Conservation (phyloP, 164 flowering plant genomes). For the Nymphaea colorata region DNA sequence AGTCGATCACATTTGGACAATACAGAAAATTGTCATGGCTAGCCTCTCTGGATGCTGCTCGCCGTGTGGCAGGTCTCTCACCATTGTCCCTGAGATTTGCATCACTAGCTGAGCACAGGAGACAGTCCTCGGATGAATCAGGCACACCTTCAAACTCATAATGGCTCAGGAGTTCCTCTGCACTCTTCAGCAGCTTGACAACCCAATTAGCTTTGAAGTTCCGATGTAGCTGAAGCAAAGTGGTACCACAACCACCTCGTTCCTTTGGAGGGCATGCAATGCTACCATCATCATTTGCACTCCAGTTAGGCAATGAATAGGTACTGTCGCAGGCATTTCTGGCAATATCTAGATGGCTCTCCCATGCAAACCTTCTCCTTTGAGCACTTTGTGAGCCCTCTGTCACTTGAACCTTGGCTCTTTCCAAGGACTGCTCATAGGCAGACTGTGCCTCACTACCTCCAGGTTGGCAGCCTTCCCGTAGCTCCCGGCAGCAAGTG, state of each 20-base stretch:
- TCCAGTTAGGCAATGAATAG: slow-evolving; percentile 30
- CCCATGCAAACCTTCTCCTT: slow-evolving; percentile 11
- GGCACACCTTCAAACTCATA: slow-evolving; percentile 13
- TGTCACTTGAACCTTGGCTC: slow-evolving; percentile 11
- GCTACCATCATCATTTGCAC: slow-evolving; percentile 29
- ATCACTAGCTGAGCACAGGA: slow-evolving; percentile 18
- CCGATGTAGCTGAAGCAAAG: slow-evolving; percentile 34
- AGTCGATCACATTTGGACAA: slow-evolving; percentile 41
- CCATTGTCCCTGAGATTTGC: slow-evolving; percentile 5
- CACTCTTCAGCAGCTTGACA: slow-evolving; percentile 27
- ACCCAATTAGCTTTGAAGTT: slow-evolving; percentile 41
- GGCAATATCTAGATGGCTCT: slow-evolving; percentile 11
- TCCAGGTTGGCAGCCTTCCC: slow-evolving; percentile 33
- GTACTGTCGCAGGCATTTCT: slow-evolving; percentile 1
- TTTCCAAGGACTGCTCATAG: slow-evolving; percentile 11
- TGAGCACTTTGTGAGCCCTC: slow-evolving; percentile 2
- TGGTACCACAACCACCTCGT: slow-evolving; percentile 63
- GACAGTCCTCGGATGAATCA: slow-evolving; percentile 28
- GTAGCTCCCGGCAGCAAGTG: slow-evolving; percentile 54
- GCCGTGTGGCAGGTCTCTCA: slow-evolving; percentile 22
- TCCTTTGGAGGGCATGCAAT: slow-evolving; percentile 65
- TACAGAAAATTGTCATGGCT: slow-evolving; percentile 50
- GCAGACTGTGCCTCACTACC: slow-evolving; percentile 24
- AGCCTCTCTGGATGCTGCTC: slow-evolving; percentile 44
- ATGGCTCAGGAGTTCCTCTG: slow-evolving; percentile 28